Base-by-base conservation (phyloP, 2,329 filamentous ascomycete species). In the Diaporthe vaccinii region DNA sequence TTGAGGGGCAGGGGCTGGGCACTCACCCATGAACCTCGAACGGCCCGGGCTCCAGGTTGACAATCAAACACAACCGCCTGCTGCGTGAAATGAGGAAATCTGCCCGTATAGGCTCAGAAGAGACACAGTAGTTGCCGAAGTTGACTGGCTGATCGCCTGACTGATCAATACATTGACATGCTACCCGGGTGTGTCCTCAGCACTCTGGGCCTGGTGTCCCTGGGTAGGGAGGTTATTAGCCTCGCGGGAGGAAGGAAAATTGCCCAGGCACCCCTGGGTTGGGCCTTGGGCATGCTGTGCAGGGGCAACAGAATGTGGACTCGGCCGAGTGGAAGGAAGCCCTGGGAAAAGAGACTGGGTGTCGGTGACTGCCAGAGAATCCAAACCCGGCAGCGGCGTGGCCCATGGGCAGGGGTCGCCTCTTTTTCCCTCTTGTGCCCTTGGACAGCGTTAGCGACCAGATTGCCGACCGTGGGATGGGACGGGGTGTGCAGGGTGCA, bases 51-150 rank as follows among this genome's bases (percentile, higher is more conserved):
- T 68, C 62, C 55, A 61, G 55, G 46, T 62, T 58, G 57, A 65
- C 73, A 74, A 74, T 74, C 67, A 72, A 72, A 72, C 73, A 34
- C 36, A 41, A 57, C 67, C 39, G 46, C 51, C 44, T 44, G 28
- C 39, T 71, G 51, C 67, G 53, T 58, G 51, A 46, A 61, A 71
- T 74, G 65, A 74, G 67, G n/a, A 46, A 71, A 71, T 36, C 62
- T 67, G 46, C 17, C 62, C 62, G 28, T 28, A 31, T 9, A n/a
- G 39, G 39, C 39, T 62, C 39, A 39, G 39, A 36, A 44, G 31
- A 71, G 31, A 14, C 34, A 22, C 41, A 55, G 15, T 25, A 72
- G 22, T 59, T 6, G 25, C 55, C 55, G 39, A 49, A n/a, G 53
- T 22, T 36, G 61, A 58, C 58, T n/a, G 22, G n/a, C 15, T 25